Evolutionary conservation across 495 filamentous ascomycete species (phyloP).

Genomic region (Neurospora sp.): DNA sequence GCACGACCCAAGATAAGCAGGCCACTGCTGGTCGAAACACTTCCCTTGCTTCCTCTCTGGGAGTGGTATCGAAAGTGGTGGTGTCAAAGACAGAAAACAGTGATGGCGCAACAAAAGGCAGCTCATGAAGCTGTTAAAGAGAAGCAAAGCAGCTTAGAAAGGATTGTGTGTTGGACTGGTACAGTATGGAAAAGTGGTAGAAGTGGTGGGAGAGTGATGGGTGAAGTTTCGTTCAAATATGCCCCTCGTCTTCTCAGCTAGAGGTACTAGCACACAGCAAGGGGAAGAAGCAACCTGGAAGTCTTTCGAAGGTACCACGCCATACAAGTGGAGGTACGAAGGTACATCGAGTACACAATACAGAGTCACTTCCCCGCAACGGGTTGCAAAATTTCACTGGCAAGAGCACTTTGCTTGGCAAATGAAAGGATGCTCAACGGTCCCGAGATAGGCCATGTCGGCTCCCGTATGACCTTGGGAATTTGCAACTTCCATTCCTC

Average conservation of each 20-base stretch:
- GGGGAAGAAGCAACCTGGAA: neutral
- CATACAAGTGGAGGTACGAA: neutral
- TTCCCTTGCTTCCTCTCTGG: conserved; percentile 14
- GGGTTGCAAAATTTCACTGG: neutral
- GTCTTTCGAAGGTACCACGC: neutral
- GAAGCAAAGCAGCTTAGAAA: neutral
- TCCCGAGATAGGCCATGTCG: neutral
- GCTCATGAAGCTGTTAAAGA: neutral
- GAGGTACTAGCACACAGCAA: neutral
- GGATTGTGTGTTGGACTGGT: neutral
- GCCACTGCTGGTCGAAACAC: conserved; percentile 15
- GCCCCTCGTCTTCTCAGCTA: neutral
- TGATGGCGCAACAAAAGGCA: neutral
- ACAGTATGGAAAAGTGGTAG: neutral
- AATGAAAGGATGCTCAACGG: neutral
- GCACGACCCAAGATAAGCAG: conserved; percentile 20
- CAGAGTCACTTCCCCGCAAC: neutral
- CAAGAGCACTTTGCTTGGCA: neutral
- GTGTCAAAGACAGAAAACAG: neutral
- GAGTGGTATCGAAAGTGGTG: neutral
- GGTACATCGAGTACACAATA: neutral
- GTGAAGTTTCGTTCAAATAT: neutral
- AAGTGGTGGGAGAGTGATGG: neutral
- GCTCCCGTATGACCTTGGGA: neutral
- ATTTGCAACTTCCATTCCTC: neutral